phyloP scores from a whole-genome alignment of 164 flowering plant species.

The Sextonia rubra region DNA sequence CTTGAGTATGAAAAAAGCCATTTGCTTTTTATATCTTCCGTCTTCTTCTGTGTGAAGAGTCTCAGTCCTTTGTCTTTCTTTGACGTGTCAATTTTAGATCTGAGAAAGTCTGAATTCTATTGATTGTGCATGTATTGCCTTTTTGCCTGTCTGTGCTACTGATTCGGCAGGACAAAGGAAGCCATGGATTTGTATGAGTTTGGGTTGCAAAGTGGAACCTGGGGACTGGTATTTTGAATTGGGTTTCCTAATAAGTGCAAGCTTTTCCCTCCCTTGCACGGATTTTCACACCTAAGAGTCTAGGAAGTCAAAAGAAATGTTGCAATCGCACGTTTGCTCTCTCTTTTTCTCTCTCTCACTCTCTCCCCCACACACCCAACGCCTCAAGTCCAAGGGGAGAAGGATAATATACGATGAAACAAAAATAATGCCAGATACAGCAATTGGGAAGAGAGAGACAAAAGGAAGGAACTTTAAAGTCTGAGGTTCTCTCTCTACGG shows the following conservation, averaged over 20 bases:
- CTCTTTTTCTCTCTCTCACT: no score
- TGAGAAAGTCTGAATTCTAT: no score
- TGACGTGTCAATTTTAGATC: neutral
- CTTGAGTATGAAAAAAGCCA: no score
- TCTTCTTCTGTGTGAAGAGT: neutral
- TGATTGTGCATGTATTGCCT: no score
- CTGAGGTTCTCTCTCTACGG: neutral
- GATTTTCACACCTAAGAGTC: neutral
- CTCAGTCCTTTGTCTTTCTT: neutral
- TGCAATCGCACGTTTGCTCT: neutral
- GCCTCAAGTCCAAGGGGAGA: neutral
- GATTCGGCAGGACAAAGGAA: no score
- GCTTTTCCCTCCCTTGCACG: neutral
- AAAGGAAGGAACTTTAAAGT: neutral
- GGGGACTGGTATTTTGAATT: neutral
- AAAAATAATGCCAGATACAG: neutral
- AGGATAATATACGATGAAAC: neutral
- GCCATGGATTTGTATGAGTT: neutral
- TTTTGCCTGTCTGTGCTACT: no score
- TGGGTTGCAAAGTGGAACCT: neutral
- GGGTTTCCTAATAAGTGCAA: neutral
- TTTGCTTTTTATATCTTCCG: neutral
- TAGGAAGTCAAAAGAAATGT: neutral
- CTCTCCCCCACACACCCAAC: no score
- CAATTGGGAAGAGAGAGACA: neutral